Percentiles rank a stretch among this genome's conserved stretches.
Conservation (phyloP, 257 asterid genomes). For the Osmanthus fragrans region DNA sequence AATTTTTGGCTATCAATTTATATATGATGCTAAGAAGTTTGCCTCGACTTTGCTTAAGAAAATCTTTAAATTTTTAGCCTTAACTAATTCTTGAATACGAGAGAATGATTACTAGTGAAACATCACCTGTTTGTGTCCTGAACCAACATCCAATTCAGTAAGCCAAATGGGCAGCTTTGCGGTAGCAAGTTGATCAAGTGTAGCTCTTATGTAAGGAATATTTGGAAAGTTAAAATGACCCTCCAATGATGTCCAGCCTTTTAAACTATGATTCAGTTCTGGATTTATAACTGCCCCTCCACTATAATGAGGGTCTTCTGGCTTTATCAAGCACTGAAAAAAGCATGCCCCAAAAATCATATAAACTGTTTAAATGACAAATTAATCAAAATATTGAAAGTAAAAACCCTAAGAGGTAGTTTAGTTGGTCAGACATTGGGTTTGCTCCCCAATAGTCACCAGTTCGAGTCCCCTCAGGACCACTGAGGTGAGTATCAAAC, state of each 20-base stretch:
- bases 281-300: conserved; percentile 70
- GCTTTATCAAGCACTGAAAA: conserved; percentile 46
- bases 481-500: no score
- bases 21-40: no score
- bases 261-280: conserved; percentile 48
- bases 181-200: conserved; percentile 27
- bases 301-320: conserved; percentile 46
- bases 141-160: conserved; percentile 30
- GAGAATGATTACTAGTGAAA: no score
- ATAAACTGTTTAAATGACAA: not conserved
- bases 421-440: no score
- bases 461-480: no score
- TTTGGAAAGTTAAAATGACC: conserved; percentile 22
- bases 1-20: no score
- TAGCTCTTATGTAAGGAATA: conserved; percentile 34
- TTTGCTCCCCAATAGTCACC: no score
- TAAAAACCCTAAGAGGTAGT: no score
- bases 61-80: no score
- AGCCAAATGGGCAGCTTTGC: conserved; percentile 39
- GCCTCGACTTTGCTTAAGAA: no score
- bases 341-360: conserved; percentile 5
- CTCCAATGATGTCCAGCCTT: conserved; percentile 49
- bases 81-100: no score
- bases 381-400: not conserved
- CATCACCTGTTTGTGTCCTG: not conserved